A percentile compares a stretch with the other conserved stretches of the same genome.
Evolutionary conservation across 2,329 filamentous ascomycete species (phyloP).

Genomic region (Aspergillus sclerotialis): DNA sequence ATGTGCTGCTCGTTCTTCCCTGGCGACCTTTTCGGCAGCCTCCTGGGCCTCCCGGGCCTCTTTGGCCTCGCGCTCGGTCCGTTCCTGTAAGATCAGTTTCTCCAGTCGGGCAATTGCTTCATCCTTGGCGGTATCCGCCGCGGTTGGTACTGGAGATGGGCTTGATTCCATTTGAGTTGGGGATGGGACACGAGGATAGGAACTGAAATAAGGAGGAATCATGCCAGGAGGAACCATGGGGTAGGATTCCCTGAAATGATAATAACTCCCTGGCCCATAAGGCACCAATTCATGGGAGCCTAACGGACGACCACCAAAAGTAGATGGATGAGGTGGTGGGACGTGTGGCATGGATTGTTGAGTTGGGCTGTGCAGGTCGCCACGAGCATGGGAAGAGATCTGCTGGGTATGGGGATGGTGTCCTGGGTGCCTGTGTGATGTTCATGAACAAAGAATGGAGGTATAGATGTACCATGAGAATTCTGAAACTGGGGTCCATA

Average conservation of each 20-base stretch:
- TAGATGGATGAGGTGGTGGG: slow-evolving; percentile 23
- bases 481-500: slow-evolving; percentile 23
- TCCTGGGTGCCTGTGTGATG: slow-evolving; percentile 20
- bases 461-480: slow-evolving; percentile 17
- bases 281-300: slow-evolving; percentile 31
- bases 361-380: slow-evolving; percentile 23
- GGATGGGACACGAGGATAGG: slow-evolving; percentile 28
- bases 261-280: slow-evolving; percentile 27
- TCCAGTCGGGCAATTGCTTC: slow-evolving; percentile 57
- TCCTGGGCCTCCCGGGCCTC: slow-evolving; percentile 45
- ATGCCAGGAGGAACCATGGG: slow-evolving; percentile 24
- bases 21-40: slow-evolving; percentile 28
- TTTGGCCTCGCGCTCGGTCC: slow-evolving; percentile 32
- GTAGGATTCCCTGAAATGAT: slow-evolving; percentile 29
- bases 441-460: slow-evolving; percentile 22
- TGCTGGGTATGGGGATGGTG: slow-evolving; percentile 18
- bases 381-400: slow-evolving; percentile 15
- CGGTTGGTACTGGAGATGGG: slow-evolving; percentile 20
- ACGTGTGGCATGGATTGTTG: slow-evolving; percentile 24
- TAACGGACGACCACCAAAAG: slow-evolving; percentile 25
- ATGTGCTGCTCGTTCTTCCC: slow-evolving; percentile 31
- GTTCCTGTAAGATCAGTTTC: slow-evolving; percentile 47
- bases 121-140: slow-evolving; percentile 46
- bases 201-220: slow-evolving; percentile 29
- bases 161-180: slow-evolving; percentile 23